Base-by-base conservation (phyloP, 495 filamentous ascomycete genomes). In the Amphirosellinia nigrospora region DNA sequence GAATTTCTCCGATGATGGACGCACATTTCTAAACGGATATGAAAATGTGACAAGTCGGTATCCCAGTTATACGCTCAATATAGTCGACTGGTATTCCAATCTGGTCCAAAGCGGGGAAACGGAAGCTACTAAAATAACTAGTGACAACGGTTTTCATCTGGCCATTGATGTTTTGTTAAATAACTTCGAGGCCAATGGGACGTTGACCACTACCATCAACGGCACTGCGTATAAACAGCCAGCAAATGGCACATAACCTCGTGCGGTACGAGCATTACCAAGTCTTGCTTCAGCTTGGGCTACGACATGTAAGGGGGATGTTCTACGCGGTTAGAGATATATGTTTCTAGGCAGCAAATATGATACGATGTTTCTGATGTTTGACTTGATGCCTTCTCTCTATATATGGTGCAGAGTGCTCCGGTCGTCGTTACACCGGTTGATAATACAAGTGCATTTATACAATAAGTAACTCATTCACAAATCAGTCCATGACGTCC, bases 41-140 rank as follows among this genome's bases (percentile, higher is more conserved):
- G 55, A 36, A 19, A 36, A 58, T 58, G 55, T 58, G 19, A 36
- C 55, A n/a, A 58, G 30, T 58, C 30, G 52, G 4, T 58, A 58
- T 58, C 55, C 55, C 1, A 36, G 30, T 36, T 15, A 21, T 21
- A 36, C 55, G 55, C 55, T 36, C 19, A 36, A 58, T 32, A n/a
- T 10, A n/a, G 30, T n/a, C 55, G 19, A 36, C 13, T 21, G 16
- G 3, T 58, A n/a, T 36, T n/a, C 55, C 32, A 19, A 58, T 9
- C 30, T 21, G 32, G 55, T 36, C 55, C 8, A 36, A 36, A 58
- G 55, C 19, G 16, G 55, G 19, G 30, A 56, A 56, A 56, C 28
- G 1, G 28, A 56, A 30, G 30, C 55, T 58, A 36, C 55, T 4
- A 36, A n/a, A 13, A 58, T 32, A 9, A 58, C 53, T 16, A 58